Evolutionary conservation across 2,329 filamentous ascomycete genomes (phyloP).

Genomic region (Fusarium palustre): DNA sequence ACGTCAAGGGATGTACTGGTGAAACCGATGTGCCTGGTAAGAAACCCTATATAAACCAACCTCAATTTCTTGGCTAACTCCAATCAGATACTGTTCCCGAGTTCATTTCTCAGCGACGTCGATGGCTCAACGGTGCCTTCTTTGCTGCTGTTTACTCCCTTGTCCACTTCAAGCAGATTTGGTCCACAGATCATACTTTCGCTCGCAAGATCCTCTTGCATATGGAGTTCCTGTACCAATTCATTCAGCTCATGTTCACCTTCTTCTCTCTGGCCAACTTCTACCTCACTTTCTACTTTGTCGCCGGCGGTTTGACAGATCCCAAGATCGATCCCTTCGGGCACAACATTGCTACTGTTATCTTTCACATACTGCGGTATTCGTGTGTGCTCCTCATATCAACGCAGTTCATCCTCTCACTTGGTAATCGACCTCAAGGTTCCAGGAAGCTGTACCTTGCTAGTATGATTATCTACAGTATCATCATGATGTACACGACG

Average conservation of each 20-base stretch:
- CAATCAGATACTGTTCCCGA: slow-evolving; percentile 85
- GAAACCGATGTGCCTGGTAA: slow-evolving; percentile 97
- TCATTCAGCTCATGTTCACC: slow-evolving; percentile 92
- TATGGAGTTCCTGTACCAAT: slow-evolving; percentile 95
- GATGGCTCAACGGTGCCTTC: slow-evolving; percentile 99
- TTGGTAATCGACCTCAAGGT: slow-evolving; percentile 96
- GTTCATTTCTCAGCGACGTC: slow-evolving; percentile 94
- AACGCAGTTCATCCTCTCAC: slow-evolving; percentile 94
- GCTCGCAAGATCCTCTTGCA: slow-evolving; percentile 91
- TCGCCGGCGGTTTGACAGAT: slow-evolving; percentile 89
- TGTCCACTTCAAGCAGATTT: slow-evolving; percentile 93
- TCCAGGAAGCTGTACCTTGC: slow-evolving; percentile 89
- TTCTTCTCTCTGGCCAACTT: slow-evolving; percentile 99
- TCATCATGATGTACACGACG: slow-evolving; percentile 97
- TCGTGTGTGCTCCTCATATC: slow-evolving; percentile 87
- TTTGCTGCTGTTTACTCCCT: slow-evolving; percentile 98
- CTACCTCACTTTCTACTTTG: slow-evolving; percentile 98
- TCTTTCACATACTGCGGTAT: slow-evolving; percentile 90
- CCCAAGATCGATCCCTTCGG: slow-evolving; percentile 88
- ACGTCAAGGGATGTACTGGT: slow-evolving; percentile 94
- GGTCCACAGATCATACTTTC: slow-evolving; percentile 90
- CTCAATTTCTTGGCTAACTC: slow-evolving; percentile 40
- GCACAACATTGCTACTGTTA: slow-evolving; percentile 82
- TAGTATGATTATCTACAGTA: slow-evolving; percentile 87
- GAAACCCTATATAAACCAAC: slow-evolving; percentile 45